These are phyloP conservation scores for Primulina huaijiensis DNA, from an alignment of 257 asterid species.

Conservation along the genomic window DNA sequence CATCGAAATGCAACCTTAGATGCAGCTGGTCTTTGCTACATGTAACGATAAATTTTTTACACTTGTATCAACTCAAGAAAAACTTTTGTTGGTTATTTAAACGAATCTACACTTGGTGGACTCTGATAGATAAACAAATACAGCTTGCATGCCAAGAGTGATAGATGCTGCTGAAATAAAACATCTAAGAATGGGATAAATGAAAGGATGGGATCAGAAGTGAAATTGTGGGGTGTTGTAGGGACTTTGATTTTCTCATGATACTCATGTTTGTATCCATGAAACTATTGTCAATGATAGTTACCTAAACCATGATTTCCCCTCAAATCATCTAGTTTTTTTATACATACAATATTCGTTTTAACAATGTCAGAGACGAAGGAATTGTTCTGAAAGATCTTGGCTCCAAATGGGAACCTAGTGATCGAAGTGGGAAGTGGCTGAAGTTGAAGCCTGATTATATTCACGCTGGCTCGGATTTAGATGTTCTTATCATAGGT, in stretches of 20 bases:
- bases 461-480: slow-evolving; percentile 84
- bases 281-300: slow-evolving; percentile 15
- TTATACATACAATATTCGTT: slow-evolving; percentile 18
- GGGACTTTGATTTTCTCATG: slow-evolving; percentile 6
- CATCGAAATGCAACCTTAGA: no score
- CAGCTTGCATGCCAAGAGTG: slow-evolving; percentile 9
- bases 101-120: background rate
- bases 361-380: slow-evolving; percentile 66
- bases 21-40: slow-evolving; percentile 11
- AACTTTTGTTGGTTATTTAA: background rate
- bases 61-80: background rate
- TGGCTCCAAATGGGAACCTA: slow-evolving; percentile 94
- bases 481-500: slow-evolving; percentile 93
- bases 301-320: slow-evolving; percentile 24
- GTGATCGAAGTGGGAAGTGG: slow-evolving; percentile 99
- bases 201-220: background rate
- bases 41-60: background rate
- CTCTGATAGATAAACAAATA: slow-evolving; percentile 1
- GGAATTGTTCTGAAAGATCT: slow-evolving; percentile 91
- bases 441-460: slow-evolving; percentile 92
- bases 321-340: slow-evolving; percentile 23
- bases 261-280: slow-evolving; percentile 10
- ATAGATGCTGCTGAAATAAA: slow-evolving; percentile 10
- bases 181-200: background rate
- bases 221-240: background rate